phyloP scores from a whole-genome alignment of 2,329 filamentous ascomycete genomes.

The Penicillium sp. region DNA sequence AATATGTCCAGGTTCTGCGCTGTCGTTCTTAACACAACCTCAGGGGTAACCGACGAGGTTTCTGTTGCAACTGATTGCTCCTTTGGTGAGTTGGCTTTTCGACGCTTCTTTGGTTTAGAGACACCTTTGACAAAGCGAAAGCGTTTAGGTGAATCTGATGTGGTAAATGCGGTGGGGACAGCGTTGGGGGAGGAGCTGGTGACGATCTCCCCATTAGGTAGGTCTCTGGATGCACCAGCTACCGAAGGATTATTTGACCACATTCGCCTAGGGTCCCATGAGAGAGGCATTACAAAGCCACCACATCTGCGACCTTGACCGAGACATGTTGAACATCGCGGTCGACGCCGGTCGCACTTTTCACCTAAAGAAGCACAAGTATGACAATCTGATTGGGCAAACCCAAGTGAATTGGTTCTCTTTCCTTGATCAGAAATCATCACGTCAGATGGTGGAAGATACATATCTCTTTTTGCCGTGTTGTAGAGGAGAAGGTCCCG shows the following conservation, averaged over 20 bases:
- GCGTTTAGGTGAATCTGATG: too few species aligned
- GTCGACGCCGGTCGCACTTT: conserved; percentile 18
- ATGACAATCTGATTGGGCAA: conserved; percentile 20
- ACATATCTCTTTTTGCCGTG: neutral
- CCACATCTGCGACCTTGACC: conserved; percentile 13
- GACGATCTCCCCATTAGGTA: neutral
- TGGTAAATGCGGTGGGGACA: too few species aligned
- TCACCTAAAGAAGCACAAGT: conserved; percentile 15
- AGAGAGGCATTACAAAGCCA: conserved; percentile 6
- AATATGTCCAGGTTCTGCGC: too few species aligned
- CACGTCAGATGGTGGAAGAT: neutral
- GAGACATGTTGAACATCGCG: conserved; percentile 19
- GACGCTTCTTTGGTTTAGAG: too few species aligned
- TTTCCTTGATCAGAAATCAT: conserved; percentile 7
- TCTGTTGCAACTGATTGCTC: too few species aligned
- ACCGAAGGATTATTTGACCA: neutral
- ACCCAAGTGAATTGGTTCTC: conserved; percentile 19
- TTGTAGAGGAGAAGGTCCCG: neutral
- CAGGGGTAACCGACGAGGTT: too few species aligned
- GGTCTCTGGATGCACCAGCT: neutral
- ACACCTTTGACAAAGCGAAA: too few species aligned
- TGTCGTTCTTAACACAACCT: too few species aligned
- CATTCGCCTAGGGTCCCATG: conserved; percentile 12
- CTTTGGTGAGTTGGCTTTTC: too few species aligned
- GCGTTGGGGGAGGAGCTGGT: too few species aligned